Evolutionary conservation across 768 basidiomycete species (phyloP).

Genomic region (Mrakia gelida): DNA sequence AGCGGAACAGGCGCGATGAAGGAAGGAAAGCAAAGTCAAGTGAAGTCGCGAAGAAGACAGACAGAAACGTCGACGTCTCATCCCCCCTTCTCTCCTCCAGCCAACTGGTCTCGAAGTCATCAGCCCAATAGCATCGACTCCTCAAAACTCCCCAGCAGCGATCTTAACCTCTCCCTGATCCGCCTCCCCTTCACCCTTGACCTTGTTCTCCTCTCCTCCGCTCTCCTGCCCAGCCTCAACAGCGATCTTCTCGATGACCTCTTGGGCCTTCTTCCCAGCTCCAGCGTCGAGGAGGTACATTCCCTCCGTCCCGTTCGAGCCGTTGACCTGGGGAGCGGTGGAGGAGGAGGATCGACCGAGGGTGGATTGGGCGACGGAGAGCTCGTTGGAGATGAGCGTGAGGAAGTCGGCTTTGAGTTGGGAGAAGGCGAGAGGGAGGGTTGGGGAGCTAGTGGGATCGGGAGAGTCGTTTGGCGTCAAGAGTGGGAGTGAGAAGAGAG

Average conservation of each 20-base stretch:
- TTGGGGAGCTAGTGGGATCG: neutral
- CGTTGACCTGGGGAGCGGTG: neutral
- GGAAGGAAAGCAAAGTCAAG: neutral
- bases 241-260: neutral
- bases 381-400: constrained; percentile 7
- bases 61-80: no score
- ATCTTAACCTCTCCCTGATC: neutral
- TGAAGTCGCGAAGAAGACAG: no score
- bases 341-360: neutral
- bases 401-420: constrained; percentile 13
- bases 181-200: neutral
- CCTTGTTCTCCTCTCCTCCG: constrained; percentile 2
- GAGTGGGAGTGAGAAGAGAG: neutral
- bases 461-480: no score
- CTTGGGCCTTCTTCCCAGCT: neutral
- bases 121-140: no score
- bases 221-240: neutral
- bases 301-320: neutral
- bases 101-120: no score
- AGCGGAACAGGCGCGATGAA: neutral
- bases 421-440: constrained; percentile 10
- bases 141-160: neutral
- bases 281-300: neutral
- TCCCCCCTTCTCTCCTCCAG: no score
- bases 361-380: constrained; percentile 8